phyloP scores from a whole-genome alignment of 2,329 filamentous ascomycete genomes.

The Fusarium sp. region DNA sequence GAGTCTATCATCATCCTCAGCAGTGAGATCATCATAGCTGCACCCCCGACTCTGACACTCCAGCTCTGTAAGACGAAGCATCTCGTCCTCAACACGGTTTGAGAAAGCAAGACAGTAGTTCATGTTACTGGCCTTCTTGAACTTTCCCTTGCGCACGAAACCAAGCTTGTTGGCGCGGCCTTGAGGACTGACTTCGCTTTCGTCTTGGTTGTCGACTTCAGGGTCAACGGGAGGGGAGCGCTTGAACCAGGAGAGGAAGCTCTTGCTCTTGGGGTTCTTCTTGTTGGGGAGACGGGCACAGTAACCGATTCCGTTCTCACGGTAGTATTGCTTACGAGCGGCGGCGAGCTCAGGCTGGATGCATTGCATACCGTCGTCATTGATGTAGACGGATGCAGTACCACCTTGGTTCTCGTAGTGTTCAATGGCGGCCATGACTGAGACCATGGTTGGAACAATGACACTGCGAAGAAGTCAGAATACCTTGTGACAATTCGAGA shows the following conservation, averaged over 20 bases:
- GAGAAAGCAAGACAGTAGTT: conserved; percentile 72
- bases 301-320: conserved; percentile 70
- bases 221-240: conserved; percentile 35
- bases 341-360: conserved; percentile 63
- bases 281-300: conserved; percentile 65
- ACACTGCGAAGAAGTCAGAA: too few species aligned
- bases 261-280: conserved; percentile 37
- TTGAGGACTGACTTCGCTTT: conserved; percentile 53
- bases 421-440: conserved; percentile 68
- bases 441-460: conserved; percentile 68
- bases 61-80: conserved; percentile 49
- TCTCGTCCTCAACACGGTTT: conserved; percentile 66
- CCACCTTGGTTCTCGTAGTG: conserved; percentile 74
- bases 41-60: conserved; percentile 42
- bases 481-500: too few species aligned
- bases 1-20: conserved; percentile 58
- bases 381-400: conserved; percentile 75
- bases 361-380: conserved; percentile 77
- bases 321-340: conserved; percentile 67
- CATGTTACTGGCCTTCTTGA: conserved; percentile 78
- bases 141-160: conserved; percentile 70
- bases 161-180: conserved; percentile 56
- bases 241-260: conserved; percentile 57
- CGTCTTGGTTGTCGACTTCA: conserved; percentile 55
- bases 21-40: conserved; percentile 58